Base-by-base conservation (phyloP, 805 yeast species). In the Saccharomyces mikatae region DNA sequence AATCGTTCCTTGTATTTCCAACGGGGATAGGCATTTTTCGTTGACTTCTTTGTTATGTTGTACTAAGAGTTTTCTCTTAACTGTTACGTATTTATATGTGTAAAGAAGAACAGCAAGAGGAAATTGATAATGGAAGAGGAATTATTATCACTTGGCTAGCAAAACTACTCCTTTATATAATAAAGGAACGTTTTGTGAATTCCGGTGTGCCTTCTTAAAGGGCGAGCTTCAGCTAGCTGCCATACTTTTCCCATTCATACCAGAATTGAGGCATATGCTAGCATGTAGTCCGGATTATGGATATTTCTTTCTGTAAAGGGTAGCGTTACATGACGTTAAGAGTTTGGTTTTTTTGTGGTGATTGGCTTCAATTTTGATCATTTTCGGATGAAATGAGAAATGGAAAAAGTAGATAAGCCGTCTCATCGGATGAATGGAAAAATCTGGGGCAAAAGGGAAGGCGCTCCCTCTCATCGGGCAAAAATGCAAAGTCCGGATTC, bases 381-480 rank as follows among this genome's bases (percentile, higher is more conserved):
- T 36, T 13, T 13, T 17, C 44, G 44, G 44, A 36, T 36, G 22
- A 36, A 36, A 36, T 36, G 44, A 36, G 24, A 36, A 36, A 17
- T 17, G 24, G 8, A 10, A 17, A 36, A 17, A 9, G 17, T 13
- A 6, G 44, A 36, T 17, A 56, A 58, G 54, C 54, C 57, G 27
- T 47, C 14, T 13, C 8, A 14, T 51, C 48, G 47, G 28, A 24
- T 28, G 44, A 29, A 41, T 41, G 48, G 55, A 41, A 29, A 30
- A 29, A 30, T 27, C 49, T 26, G 49, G 32, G 47, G 30, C 31
- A 21, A 32, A 24, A 22, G 44, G 30, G 41, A 32, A 17, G 21
- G 22, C 11, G 10, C 24, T n/a, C 5, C 9, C 17, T 17, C 11
- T 36, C 17, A 6, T 17, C 44, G 44, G 44, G 17, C 6, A 3